Evolutionary conservation across 768 basidiomycete genomes (phyloP).

Genomic region (Candolleomyces efflorescens): DNA sequence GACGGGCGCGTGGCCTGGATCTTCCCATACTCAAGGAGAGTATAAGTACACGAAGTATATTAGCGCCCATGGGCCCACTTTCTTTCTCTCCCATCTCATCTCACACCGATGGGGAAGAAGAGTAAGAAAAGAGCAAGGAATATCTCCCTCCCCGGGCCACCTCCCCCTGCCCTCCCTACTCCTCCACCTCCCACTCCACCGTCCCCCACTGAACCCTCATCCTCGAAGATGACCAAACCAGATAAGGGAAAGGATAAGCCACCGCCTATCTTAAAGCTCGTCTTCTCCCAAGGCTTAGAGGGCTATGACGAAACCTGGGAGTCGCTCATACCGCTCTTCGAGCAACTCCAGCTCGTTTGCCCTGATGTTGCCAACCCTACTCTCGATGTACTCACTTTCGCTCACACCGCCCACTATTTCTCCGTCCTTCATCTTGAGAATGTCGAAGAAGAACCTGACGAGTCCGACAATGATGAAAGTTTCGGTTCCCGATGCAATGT

Average conservation of each 20-base stretch:
- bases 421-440: conserved; percentile 29
- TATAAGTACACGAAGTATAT: neutral
- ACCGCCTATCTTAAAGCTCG: conserved; percentile 5
- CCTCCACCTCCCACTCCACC: neutral
- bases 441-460: neutral
- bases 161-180: too few species aligned
- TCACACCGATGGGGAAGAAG: neutral
- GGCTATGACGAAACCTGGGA: conserved; percentile 38
- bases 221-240: neutral
- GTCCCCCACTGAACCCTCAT: neutral
- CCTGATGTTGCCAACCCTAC: conserved; percentile 34
- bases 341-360: conserved; percentile 36
- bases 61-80: conserved; percentile 1
- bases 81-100: neutral
- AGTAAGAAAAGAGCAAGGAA: neutral
- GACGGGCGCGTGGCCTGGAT: neutral
- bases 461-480: neutral
- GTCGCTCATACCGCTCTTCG: conserved; percentile 28
- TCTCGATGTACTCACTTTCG: conserved; percentile 39
- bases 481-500: neutral
- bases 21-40: neutral
- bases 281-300: conserved; percentile 25
- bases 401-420: conserved; percentile 32
- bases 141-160: neutral
- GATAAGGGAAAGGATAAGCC: neutral